Evolutionary conservation across 2,329 filamentous ascomycete genomes (phyloP).

Genomic region (Teratosphaeria pseudoeucalypti): DNA sequence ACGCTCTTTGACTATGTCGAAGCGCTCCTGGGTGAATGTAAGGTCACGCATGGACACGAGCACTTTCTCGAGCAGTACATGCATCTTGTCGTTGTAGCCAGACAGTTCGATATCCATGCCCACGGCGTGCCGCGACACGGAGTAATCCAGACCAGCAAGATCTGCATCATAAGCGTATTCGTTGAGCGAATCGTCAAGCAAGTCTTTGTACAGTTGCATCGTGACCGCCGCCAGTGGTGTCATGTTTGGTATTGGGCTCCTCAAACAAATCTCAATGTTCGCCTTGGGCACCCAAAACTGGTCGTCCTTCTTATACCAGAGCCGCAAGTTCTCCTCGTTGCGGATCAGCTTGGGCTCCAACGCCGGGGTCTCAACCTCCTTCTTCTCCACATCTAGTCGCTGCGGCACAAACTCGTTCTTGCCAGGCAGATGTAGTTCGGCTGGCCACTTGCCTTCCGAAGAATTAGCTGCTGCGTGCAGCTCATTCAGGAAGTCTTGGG

Average conservation of each 20-base stretch:
- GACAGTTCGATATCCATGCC: conserved; percentile 70
- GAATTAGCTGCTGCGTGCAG: conserved; percentile 52
- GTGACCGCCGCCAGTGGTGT: conserved; percentile 72
- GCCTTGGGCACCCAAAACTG: conserved; percentile 97
- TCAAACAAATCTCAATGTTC: conserved; percentile 69
- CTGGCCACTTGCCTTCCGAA: conserved; percentile 48
- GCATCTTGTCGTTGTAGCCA: conserved; percentile 94
- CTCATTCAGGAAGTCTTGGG: conserved; percentile 61
- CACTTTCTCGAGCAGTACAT: conserved; percentile 82
- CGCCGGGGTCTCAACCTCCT: conserved; percentile 66
- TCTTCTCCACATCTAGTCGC: conserved; percentile 88
- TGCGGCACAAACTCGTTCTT: conserved; percentile 94
- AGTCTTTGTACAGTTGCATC: conserved; percentile 67
- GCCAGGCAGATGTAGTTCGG: conserved; percentile 74
- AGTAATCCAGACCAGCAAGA: conserved; percentile 78
- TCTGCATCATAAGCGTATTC: conserved; percentile 96
- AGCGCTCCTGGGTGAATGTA: conserved; percentile 74
- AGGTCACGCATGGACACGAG: conserved; percentile 74
- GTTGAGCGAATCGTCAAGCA: conserved; percentile 78
- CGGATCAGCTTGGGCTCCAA: conserved; percentile 71
- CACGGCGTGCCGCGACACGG: conserved; percentile 58
- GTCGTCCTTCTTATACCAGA: conserved; percentile 98
- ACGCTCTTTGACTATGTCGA: conserved; percentile 83
- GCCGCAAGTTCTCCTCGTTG: conserved; percentile 67
- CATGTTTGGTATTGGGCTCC: conserved; percentile 67